Conservation (phyloP, 2,329 filamentous ascomycete species). For the Alternaria panax region DNA sequence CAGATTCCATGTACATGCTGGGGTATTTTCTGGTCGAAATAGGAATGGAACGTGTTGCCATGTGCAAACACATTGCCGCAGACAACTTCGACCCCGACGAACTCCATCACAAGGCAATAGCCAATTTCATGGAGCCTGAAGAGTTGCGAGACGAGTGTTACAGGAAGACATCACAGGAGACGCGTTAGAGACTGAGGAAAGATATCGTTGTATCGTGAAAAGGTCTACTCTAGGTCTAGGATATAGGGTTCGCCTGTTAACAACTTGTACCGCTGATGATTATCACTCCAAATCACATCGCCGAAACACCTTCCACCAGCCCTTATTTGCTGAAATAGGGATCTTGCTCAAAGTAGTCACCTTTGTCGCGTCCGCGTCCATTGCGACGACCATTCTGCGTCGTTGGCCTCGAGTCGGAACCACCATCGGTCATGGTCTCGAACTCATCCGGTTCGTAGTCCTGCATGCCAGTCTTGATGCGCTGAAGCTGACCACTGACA, state of each 20-base stretch:
- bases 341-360: slow-evolving; percentile 43
- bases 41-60: too few species aligned
- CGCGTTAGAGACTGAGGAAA: background rate
- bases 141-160: background rate
- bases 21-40: too few species aligned
- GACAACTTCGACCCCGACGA: too few species aligned
- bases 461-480: slow-evolving; percentile 69
- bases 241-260: slow-evolving; percentile 17
- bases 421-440: slow-evolving; percentile 62
- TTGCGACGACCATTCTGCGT: slow-evolving; percentile 35
- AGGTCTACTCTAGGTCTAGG: slow-evolving; percentile 29
- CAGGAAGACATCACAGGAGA: background rate
- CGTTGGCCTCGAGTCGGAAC: slow-evolving; percentile 29
- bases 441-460: slow-evolving; percentile 68
- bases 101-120: too few species aligned
- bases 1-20: too few species aligned
- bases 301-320: background rate
- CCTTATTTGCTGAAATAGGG: slow-evolving; percentile 35
- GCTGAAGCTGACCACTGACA: slow-evolving; percentile 79
- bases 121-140: too few species aligned
- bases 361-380: slow-evolving; percentile 25
- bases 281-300: background rate
- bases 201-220: slow-evolving; percentile 4
- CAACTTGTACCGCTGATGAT: slow-evolving; percentile 11
- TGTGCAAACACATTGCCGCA: too few species aligned